A percentile compares a stretch with the other conserved stretches of the same genome.
Conservation (phyloP, 768 basidiomycete genomes). For the Suillus paluster region DNA sequence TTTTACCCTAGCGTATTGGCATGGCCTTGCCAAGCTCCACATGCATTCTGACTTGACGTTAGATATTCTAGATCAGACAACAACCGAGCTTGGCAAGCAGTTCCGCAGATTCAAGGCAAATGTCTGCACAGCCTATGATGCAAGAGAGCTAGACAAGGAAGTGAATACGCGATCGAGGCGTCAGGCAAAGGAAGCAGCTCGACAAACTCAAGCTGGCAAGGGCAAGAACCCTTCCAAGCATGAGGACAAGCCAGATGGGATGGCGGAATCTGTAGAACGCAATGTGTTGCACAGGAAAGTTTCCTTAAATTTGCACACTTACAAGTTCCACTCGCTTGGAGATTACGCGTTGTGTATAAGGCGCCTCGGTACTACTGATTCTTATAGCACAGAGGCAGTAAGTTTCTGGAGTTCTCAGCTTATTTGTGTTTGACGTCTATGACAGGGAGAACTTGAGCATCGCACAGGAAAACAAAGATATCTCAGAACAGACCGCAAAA, state of each 20-base stretch:
- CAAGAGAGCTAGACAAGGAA: slow-evolving; percentile 36
- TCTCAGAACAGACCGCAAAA: slow-evolving; percentile 8
- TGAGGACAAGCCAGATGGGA: background rate
- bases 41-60: slow-evolving; percentile 22
- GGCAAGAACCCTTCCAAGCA: background rate
- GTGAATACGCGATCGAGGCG: slow-evolving; percentile 26
- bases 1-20: slow-evolving; percentile 22
- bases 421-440: background rate
- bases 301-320: slow-evolving; percentile 25
- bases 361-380: slow-evolving; percentile 38
- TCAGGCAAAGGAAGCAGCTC: background rate
- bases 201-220: background rate
- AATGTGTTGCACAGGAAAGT: slow-evolving; percentile 9
- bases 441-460: slow-evolving; percentile 19
- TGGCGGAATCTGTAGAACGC: background rate
- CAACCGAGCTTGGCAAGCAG: slow-evolving; percentile 15
- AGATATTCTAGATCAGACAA: slow-evolving; percentile 12
- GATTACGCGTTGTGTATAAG: slow-evolving; percentile 26
- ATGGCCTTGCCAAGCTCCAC: slow-evolving; percentile 21
- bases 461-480: slow-evolving; percentile 6
- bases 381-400: slow-evolving; percentile 31
- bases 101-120: slow-evolving; percentile 24
- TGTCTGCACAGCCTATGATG: slow-evolving; percentile 29
- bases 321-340: slow-evolving; percentile 28
- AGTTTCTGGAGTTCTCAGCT: slow-evolving; percentile 6